Evolutionary conservation across 768 basidiomycete genomes (phyloP).

Genomic region (Trametopsis cervina): DNA sequence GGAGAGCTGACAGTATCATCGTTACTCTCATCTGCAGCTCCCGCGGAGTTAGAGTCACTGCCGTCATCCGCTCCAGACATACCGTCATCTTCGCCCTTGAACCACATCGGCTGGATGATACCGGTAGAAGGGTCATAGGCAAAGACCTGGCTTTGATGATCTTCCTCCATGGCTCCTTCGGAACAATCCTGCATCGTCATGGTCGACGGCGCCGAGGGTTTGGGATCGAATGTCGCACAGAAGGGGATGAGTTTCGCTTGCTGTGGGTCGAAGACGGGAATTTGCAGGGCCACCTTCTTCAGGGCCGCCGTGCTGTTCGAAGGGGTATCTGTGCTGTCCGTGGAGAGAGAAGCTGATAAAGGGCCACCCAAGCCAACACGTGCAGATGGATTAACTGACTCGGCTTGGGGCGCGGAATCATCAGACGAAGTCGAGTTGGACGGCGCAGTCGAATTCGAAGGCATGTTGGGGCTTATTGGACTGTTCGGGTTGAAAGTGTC

Average conservation of each 20-base stretch:
- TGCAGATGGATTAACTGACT: neutral
- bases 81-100: conserved; percentile 23
- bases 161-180: conserved; percentile 13
- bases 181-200: conserved; percentile 43
- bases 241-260: conserved; percentile 32
- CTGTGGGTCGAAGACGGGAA: conserved; percentile 35
- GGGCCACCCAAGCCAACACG: neutral
- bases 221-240: conserved; percentile 59
- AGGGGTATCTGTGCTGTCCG: neutral
- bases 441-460: conserved; percentile 19
- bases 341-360: neutral
- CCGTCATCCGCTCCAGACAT: conserved; percentile 16
- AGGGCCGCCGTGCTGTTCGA: neutral
- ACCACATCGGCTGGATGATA: conserved; percentile 48
- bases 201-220: conserved; percentile 39
- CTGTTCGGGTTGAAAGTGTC: conserved; percentile 15
- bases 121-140: conserved; percentile 43
- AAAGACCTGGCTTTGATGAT: conserved; percentile 51
- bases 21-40: conserved; percentile 1
- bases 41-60: conserved; percentile 10
- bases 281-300: conserved; percentile 35
- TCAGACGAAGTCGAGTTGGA: conserved; percentile 2
- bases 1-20: conserved; percentile 8
- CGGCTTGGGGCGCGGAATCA: neutral
- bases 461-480: neutral